Evolutionary conservation across 257 asterid species (phyloP).

Genomic region (Scutellaria minor): DNA sequence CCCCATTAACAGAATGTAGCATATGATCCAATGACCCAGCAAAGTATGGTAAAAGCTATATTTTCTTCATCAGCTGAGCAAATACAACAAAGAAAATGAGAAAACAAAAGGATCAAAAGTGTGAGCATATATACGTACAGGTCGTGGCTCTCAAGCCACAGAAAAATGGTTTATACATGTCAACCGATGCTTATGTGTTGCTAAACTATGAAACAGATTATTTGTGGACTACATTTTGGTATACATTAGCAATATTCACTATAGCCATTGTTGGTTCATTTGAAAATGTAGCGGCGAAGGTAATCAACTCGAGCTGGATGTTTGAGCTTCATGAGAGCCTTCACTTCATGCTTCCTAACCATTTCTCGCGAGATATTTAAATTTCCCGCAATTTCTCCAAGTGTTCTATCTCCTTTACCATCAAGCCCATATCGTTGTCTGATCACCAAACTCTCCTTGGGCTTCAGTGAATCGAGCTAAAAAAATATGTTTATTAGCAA

Average conservation of each 20-base stretch:
- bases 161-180: conserved; percentile 39
- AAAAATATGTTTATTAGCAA: neutral
- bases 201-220: conserved; percentile 44
- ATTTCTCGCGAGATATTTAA: conserved; percentile 89
- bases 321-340: conserved; percentile 98
- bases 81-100: neutral
- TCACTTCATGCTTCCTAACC: conserved; percentile 92
- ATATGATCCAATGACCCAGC: no score
- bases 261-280: conserved; percentile 33
- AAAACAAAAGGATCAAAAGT: neutral
- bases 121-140: conserved; percentile 27
- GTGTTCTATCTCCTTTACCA: conserved; percentile 88
- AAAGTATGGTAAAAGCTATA: neutral
- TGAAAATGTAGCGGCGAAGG: conserved; percentile 70
- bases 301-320: conserved; percentile 89
- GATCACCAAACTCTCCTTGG: conserved; percentile 92
- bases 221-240: conserved; percentile 27
- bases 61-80: conserved; percentile 14
- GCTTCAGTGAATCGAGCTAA: conserved; percentile 95
- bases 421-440: conserved; percentile 96
- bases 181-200: conserved; percentile 34
- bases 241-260: conserved; percentile 14
- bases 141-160: conserved; percentile 32
- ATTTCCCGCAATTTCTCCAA: conserved; percentile 95
- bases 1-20: conserved; percentile 17